Evolutionary conservation across 805 yeast species (phyloP), one percentile per base, ranked within the genome.

Genomic region (Scheffersomyces stipitis): DNA sequence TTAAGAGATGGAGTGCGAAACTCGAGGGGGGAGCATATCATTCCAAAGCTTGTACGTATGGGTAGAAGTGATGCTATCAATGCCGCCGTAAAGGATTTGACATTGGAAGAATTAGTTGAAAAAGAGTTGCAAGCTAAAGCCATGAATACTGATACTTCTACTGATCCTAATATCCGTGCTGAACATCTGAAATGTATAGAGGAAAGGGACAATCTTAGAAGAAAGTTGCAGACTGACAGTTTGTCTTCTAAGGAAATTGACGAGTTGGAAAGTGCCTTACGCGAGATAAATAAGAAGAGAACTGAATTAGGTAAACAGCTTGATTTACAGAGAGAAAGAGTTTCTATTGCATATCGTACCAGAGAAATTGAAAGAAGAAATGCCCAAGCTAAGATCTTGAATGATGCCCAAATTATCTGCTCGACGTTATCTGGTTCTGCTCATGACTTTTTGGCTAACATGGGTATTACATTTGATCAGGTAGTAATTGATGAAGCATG

Each of bases 401-500:
- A 73, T 20, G 77, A 76, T 9, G 89, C 96, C 12, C 87, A 90
- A 43, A 80, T 93, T 31, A 85, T 91, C 13, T 93, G 98, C 54
- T 75, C 97, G 0, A 91, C 99, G 0, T 67, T 91, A 23, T 90
- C 97, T 0, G 98, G 97, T 18, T 80, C 96, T 3, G 96, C 98
- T 0, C 96, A 89, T 64, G 93, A 86, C 44, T 78, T 88, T 41
- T 71, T 91, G 28, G 80, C 88, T 0, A 73, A 80, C 29, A 64
- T 91, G 54, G 80, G 88, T 7, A 74, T 88, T 52, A 76, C 77
- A 29, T 91, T 93, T 56, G 95, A 86, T 33, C 87, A 95, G 3
- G 97, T 93, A 2, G 82, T 91, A 34, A 83, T 91, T 42, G 99
- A 91, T 66, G 99, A 91, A 60, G 99, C 99, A 2, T 95, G 97